Conservation (phyloP, 805 yeast genomes). For the Monosporozyma aquatica region DNA sequence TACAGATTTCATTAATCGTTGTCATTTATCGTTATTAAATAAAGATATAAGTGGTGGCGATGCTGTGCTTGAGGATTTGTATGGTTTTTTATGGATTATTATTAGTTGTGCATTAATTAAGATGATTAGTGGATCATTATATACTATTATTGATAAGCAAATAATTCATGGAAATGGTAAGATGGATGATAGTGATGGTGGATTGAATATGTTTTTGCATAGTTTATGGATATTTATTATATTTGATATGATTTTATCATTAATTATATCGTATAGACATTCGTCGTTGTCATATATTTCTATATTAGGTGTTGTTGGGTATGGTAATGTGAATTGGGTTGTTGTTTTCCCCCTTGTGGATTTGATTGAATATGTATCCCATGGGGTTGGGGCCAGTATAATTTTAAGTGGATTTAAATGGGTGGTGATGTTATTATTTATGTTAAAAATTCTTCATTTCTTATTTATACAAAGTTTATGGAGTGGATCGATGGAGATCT, state of each 20-base stretch:
- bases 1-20: background rate
- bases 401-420: slow-evolving; percentile 8
- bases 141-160: slow-evolving; percentile 53
- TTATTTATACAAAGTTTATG: slow-evolving; percentile 6
- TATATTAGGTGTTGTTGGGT: slow-evolving; percentile 66
- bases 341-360: slow-evolving; percentile 49
- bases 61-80: slow-evolving; percentile 44
- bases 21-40: background rate
- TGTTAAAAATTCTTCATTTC: slow-evolving; percentile 8
- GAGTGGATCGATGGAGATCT: background rate
- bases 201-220: slow-evolving; percentile 43
- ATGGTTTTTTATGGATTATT: slow-evolving; percentile 87
- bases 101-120: slow-evolving; percentile 67
- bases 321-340: slow-evolving; percentile 77
- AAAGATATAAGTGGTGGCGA: background rate
- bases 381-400: background rate
- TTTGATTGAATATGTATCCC: slow-evolving; percentile 5
- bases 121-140: slow-evolving; percentile 57
- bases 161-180: slow-evolving; percentile 32
- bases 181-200: slow-evolving; percentile 40
- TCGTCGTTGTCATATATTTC: slow-evolving; percentile 19
- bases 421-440: slow-evolving; percentile 6
- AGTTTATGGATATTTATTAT: slow-evolving; percentile 50
- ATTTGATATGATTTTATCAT: background rate
- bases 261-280: background rate